These are phyloP conservation scores for Lentinus polychrous DNA, from an alignment of 1,284 basidiomycete genomes.

Conservation along the genomic window DNA sequence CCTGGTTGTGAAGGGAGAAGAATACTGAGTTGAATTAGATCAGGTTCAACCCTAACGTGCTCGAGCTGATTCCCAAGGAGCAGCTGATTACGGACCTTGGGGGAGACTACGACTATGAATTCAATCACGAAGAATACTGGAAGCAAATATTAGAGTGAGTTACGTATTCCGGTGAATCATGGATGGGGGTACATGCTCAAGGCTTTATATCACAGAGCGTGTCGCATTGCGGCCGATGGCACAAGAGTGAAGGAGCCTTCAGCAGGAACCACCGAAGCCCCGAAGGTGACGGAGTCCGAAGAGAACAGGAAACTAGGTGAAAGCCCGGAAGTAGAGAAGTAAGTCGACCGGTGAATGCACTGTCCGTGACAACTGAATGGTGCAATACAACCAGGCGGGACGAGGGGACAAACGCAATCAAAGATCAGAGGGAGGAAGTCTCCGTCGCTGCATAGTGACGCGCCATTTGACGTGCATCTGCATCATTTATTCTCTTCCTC, in stretches of 20 bases:
- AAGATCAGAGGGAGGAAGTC: too few species aligned
- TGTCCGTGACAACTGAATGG: too few species aligned
- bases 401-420: too few species aligned
- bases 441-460: too few species aligned
- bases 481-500: too few species aligned
- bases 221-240: conserved; percentile 56
- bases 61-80: conserved; percentile 65
- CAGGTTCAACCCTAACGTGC: conserved; percentile 81
- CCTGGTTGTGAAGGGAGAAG: neutral
- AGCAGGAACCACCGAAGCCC: too few species aligned
- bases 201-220: conserved; percentile 34
- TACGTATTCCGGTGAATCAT: neutral
- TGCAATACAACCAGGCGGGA: too few species aligned
- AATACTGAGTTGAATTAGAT: conserved; percentile 39
- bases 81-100: conserved; percentile 84
- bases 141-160: conserved; percentile 63
- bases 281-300: too few species aligned
- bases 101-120: conserved; percentile 72
- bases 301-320: too few species aligned
- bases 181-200: neutral
- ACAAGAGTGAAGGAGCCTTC: conserved; percentile 31
- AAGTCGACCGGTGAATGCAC: too few species aligned
- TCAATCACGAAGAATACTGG: conserved; percentile 77
- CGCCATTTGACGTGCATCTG: too few species aligned
- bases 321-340: too few species aligned